Base-by-base conservation (phyloP, 306 rosid genomes). In the Malus orientalis region DNA sequence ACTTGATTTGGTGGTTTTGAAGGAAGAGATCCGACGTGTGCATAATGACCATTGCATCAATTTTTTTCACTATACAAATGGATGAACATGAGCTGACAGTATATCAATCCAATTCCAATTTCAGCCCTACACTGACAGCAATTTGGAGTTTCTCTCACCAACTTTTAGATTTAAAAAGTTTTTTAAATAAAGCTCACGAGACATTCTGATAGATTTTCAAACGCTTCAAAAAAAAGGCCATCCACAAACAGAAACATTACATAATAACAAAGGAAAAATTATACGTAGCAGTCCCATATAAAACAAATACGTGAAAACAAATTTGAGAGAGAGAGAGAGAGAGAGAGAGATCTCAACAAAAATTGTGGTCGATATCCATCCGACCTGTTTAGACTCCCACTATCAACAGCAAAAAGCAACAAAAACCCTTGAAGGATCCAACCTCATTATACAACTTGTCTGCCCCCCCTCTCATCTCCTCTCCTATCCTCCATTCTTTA, bases 301-400 rank as follows among this genome's bases (percentile, higher is more conserved):
- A 87, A 85, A 85, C 88, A 85, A 84, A 85, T 9, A 75, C 82
- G 67, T 79, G 81, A 82, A 85, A 82, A 90, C 90, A 90, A 93
- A 77, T 84, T 76, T 78, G 57, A 13, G 66, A 69, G 77, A 71
- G 65, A 69, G 77, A 71, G 61, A 69, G 77, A 71, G 61, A 71
- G 61, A 8, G 66, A 71, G 75, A 71, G 79, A 84, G 84, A 78
- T 84, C 84, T 77, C 79, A 30, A 54, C 69, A 62, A 73, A 83
- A 86, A 74, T 82, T 87, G 98, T 94, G 98, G 98, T 70, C 62
- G 76, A 83, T 79, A 89, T 88, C 67, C 85, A 85, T 88, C 71
- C 81, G 82, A 22, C 63, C 83, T 70, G 84, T 76, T 32, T 38
- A 19, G 38, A 44, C 70, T 62, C 78, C 53, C 89, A 81, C 81